These are phyloP conservation scores for Apiospora pterosperma DNA, from an alignment of 2,329 filamentous ascomycete genomes.

Conservation along the genomic window DNA sequence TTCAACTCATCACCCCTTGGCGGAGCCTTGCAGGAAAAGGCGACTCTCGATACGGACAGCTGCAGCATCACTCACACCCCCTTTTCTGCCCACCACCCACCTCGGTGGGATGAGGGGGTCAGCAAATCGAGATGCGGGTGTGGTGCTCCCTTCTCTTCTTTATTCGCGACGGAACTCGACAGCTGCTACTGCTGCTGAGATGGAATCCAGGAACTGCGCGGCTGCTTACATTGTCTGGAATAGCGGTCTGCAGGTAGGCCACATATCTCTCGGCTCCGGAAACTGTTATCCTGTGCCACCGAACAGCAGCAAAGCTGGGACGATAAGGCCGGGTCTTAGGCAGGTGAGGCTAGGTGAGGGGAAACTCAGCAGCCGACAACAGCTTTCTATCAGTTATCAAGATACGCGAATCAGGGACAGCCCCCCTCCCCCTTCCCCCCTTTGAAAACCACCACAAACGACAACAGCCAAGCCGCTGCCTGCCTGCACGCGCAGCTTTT, in stretches of 20 bases:
- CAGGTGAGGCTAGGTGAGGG: conserved; percentile 1
- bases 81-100: neutral
- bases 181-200: neutral
- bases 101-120: neutral
- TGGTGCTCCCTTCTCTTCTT: no score
- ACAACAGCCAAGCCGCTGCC: neutral
- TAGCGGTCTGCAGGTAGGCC: neutral
- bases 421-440: neutral
- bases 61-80: neutral
- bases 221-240: neutral
- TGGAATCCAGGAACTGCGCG: neutral
- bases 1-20: neutral
- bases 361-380: neutral
- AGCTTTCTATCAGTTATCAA: neutral
- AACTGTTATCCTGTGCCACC: neutral
- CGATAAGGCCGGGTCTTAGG: no score
- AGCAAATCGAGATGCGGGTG: neutral
- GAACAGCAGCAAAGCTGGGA: neutral
- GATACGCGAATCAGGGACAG: neutral
- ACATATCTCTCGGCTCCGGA: neutral
- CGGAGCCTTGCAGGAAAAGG: neutral
- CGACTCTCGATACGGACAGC: neutral
- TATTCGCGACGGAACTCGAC: neutral
- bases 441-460: neutral
- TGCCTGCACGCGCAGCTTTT: neutral